A percentile compares a stretch with the other conserved stretches of the same genome.
Evolutionary conservation across 2,329 filamentous ascomycete genomes (phyloP).

Genomic region (Trematosphaeria pertusa): DNA sequence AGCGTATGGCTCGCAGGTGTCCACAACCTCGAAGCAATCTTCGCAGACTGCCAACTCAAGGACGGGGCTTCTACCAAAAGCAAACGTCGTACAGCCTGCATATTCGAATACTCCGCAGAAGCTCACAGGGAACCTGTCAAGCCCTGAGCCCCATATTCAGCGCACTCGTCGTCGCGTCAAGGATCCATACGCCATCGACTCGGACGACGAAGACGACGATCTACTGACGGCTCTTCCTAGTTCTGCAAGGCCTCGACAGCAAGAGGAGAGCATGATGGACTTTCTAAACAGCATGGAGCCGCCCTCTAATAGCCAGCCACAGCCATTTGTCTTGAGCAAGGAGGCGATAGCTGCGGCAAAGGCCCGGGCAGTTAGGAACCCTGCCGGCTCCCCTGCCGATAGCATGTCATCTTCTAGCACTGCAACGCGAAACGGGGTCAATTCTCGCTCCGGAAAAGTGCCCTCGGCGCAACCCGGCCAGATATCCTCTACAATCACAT

Average conservation of each 20-base stretch:
- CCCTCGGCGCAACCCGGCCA: slow-evolving; percentile 14
- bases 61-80: slow-evolving; percentile 66
- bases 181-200: slow-evolving; percentile 93
- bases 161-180: slow-evolving; percentile 79
- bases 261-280: slow-evolving; percentile 70
- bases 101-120: slow-evolving; percentile 46
- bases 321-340: slow-evolving; percentile 42
- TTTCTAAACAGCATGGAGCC: slow-evolving; percentile 75
- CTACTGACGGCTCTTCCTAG: slow-evolving; percentile 56
- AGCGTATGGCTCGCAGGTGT: slow-evolving; percentile 44
- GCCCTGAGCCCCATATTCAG: slow-evolving; percentile 63
- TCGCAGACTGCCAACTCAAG: slow-evolving; percentile 74
- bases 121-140: slow-evolving; percentile 41
- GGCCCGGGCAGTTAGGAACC: slow-evolving; percentile 27
- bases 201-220: slow-evolving; percentile 57
- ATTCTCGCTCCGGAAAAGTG: slow-evolving; percentile 9
- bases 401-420: slow-evolving; percentile 21
- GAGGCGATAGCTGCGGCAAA: slow-evolving; percentile 43
- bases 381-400: neutral
- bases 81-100: slow-evolving; percentile 43
- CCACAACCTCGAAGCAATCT: slow-evolving; percentile 50
- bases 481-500: slow-evolving; percentile 23
- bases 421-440: slow-evolving; percentile 20
- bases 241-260: slow-evolving; percentile 34
- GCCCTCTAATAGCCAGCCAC: slow-evolving; percentile 51